Conservation (phyloP, 2,329 filamentous ascomycete species). For the Talaromyces sp. region DNA sequence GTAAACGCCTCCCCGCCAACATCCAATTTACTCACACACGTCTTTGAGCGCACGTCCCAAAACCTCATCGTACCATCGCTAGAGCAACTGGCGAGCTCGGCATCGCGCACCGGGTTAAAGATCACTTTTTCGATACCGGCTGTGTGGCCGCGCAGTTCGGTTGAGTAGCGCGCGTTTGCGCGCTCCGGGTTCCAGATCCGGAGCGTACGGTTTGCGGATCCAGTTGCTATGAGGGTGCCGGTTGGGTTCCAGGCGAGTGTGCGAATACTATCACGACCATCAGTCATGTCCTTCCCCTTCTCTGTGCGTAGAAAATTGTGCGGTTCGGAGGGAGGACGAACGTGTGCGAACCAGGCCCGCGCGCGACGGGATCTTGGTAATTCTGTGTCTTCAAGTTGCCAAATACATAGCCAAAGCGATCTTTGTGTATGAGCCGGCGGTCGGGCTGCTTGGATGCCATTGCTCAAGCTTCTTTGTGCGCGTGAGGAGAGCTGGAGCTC, state of each 20-base stretch:
- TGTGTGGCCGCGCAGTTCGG: constrained; percentile 48
- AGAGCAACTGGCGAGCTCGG: constrained; percentile 49
- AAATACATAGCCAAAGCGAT: constrained; percentile 67
- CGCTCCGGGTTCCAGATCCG: constrained; percentile 80
- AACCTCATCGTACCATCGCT: constrained; percentile 50
- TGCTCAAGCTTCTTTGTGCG: background rate
- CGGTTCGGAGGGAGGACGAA: constrained; percentile 35
- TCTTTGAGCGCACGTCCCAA: constrained; percentile 51
- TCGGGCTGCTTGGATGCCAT: constrained; percentile 42
- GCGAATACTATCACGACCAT: constrained; percentile 56
- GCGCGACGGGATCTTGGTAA: constrained; percentile 62
- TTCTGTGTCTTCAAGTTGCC: constrained; percentile 65
- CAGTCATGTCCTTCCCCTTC: background rate
- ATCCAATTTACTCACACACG: constrained; percentile 46
- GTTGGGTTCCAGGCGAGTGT: constrained; percentile 87
- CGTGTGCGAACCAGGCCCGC: constrained; percentile 57
- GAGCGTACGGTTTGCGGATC: constrained; percentile 79
- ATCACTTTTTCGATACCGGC: constrained; percentile 48
- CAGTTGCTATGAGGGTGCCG: constrained; percentile 79
- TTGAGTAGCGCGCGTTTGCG: constrained; percentile 46
- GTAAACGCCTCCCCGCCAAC: constrained; percentile 51
- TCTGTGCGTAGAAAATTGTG: background rate
- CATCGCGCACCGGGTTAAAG: constrained; percentile 50
- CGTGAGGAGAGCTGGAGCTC: background rate
- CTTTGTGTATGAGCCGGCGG: constrained; percentile 54